Evolutionary conservation across 495 filamentous ascomycete genomes (phyloP).

Genomic region (Aspergillus mulundensis): DNA sequence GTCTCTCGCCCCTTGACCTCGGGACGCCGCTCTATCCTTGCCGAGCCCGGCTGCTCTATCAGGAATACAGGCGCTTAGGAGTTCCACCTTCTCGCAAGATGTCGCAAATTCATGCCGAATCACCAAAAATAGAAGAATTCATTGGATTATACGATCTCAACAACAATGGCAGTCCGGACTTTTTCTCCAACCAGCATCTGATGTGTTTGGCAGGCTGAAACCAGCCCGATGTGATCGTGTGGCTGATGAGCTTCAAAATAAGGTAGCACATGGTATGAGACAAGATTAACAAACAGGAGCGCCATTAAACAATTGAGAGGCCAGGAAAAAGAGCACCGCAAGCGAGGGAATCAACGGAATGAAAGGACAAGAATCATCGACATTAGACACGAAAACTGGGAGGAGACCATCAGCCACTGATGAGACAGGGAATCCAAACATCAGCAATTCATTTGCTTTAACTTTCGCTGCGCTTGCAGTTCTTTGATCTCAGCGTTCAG

Average conservation of each 20-base stretch:
- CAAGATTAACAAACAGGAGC: slow-evolving; percentile 22
- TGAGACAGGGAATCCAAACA: slow-evolving; percentile 8
- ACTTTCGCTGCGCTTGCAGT: slow-evolving; percentile 39
- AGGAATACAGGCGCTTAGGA: slow-evolving; percentile 35
- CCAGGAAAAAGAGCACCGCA: slow-evolving; percentile 12
- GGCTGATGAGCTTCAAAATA: slow-evolving; percentile 19
- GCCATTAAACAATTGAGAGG: slow-evolving; percentile 12
- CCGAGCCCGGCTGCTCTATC: slow-evolving; percentile 18
- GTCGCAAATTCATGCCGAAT: slow-evolving; percentile 12
- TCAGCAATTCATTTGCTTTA: slow-evolving; percentile 31
- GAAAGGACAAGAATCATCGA: slow-evolving; percentile 13
- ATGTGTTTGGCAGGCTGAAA: slow-evolving; percentile 21
- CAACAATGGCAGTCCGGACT: slow-evolving; percentile 9
- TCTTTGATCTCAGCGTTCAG: slow-evolving; percentile 61
- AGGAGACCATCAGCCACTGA: slow-evolving; percentile 3
- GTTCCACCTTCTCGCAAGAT: slow-evolving; percentile 24
- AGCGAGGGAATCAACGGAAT: slow-evolving; percentile 22
- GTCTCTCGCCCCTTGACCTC: background rate
- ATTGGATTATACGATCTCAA: slow-evolving; percentile 22
- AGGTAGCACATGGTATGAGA: slow-evolving; percentile 28
- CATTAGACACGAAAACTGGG: slow-evolving; percentile 16
- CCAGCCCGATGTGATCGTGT: slow-evolving; percentile 31
- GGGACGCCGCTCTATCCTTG: slow-evolving; percentile 13
- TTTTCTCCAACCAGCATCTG: slow-evolving; percentile 24
- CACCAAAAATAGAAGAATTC: slow-evolving; percentile 16